These are phyloP conservation scores for Wallacemonas sp. DNA, from an alignment of 208 protist genomes.

Conservation along the genomic window DNA sequence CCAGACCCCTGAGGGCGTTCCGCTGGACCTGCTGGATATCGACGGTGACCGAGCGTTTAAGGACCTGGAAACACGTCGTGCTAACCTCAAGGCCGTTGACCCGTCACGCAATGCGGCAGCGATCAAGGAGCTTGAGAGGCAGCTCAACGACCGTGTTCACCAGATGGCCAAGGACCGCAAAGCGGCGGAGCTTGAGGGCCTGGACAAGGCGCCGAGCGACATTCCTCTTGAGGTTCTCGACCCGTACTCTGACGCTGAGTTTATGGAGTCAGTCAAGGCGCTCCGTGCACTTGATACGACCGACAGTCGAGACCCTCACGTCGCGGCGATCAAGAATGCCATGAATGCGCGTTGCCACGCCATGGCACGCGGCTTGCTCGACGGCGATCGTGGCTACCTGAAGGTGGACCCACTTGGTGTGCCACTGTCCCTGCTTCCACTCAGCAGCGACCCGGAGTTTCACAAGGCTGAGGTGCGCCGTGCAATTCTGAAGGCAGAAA, in stretches of 20 bases:
- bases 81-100: slow-evolving; percentile 45
- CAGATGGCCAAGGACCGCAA: slow-evolving; percentile 30
- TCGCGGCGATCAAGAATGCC: slow-evolving; percentile 29
- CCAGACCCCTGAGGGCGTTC: slow-evolving; percentile 26
- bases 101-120: slow-evolving; percentile 17
- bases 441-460: slow-evolving; percentile 47
- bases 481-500: slow-evolving; percentile 42
- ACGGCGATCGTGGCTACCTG: slow-evolving; percentile 53
- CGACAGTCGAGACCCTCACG: slow-evolving; percentile 8
- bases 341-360: slow-evolving; percentile 55
- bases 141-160: slow-evolving; percentile 33
- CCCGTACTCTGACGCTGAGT: slow-evolving; percentile 38
- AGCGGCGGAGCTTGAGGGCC: slow-evolving; percentile 29
- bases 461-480: slow-evolving; percentile 54
- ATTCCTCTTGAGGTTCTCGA: slow-evolving; percentile 46
- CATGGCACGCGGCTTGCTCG: slow-evolving; percentile 38
- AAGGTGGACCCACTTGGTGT: slow-evolving; percentile 43
- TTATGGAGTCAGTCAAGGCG: slow-evolving; percentile 29
- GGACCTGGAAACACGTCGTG: slow-evolving; percentile 52
- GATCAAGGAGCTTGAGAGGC: slow-evolving; percentile 42
- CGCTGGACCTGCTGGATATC: slow-evolving; percentile 22
- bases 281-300: slow-evolving; percentile 38
- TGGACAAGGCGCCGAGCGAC: slow-evolving; percentile 50
- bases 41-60: slow-evolving; percentile 41
- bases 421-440: slow-evolving; percentile 42